Conservation (phyloP, 331 rosid species). For the Malus hybrid region DNA sequence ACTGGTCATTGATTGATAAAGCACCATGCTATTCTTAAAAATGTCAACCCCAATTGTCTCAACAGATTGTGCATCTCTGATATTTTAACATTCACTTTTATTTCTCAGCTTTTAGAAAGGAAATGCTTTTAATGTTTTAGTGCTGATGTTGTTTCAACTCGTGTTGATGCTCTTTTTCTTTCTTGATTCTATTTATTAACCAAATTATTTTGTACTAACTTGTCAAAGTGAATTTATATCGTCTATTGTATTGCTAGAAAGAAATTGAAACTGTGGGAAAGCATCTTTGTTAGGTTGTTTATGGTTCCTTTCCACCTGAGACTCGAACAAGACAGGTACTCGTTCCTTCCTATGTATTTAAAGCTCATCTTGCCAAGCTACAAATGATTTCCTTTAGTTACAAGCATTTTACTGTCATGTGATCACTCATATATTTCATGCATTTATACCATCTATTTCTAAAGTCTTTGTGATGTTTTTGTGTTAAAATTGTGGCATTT, state of each 20-base stretch:
- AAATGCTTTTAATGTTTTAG: not conserved
- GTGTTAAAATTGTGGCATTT: no score
- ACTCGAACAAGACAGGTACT: conserved; percentile 95
- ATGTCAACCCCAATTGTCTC: not conserved
- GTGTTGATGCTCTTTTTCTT: not conserved
- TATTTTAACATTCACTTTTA: not conserved
- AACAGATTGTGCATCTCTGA: not conserved
- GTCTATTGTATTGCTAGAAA: conserved; percentile 42
- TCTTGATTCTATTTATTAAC: conserved; percentile 5
- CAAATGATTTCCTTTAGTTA: not conserved
- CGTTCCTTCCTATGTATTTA: conserved; percentile 14
- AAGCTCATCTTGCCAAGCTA: conserved; percentile 5
- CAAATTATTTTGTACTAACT: conserved; percentile 12
- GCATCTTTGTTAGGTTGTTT: conserved; percentile 90
- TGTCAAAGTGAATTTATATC: conserved; percentile 9
- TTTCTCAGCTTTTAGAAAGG: not conserved
- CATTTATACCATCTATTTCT: no score
- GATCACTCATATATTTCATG: no score
- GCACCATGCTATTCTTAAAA: not conserved
- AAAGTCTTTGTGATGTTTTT: no score
- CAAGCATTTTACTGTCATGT: not conserved
- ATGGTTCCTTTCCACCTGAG: conserved; percentile 95
- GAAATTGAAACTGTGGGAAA: conserved; percentile 51
- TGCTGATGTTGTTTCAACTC: not conserved
- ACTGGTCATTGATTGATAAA: not conserved